phyloP scores from a whole-genome alignment of 331 rosid genomes.

The Erythrophleum ivorense region DNA sequence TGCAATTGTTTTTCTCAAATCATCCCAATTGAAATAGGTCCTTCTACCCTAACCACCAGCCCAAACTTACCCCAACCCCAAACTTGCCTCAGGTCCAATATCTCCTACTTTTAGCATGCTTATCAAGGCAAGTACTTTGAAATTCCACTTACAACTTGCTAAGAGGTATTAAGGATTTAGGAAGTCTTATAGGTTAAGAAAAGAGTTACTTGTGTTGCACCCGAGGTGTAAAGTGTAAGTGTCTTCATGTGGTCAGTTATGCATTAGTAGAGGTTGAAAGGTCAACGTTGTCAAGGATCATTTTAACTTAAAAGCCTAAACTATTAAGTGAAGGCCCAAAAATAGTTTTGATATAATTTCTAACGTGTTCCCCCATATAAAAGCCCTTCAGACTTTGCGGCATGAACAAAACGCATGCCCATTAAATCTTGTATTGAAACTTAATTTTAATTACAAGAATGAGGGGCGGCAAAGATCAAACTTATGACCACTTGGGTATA shows the following conservation, averaged over 20 bases:
- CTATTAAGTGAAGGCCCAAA: neutral
- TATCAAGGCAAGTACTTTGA: neutral
- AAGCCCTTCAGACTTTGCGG: neutral
- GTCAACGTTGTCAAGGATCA: neutral
- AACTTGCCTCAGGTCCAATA: neutral
- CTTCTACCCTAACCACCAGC: neutral
- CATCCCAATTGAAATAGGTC: neutral
- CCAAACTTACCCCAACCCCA: neutral
- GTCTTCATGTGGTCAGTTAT: neutral
- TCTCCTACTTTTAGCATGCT: constrained; percentile 2
- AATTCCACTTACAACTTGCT: neutral
- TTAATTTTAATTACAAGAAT: neutral
- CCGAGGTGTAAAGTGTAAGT: neutral
- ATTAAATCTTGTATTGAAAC: neutral
- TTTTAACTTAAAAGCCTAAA: neutral
- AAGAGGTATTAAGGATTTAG: neutral
- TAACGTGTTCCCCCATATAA: neutral
- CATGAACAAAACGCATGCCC: neutral
- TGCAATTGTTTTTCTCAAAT: neutral
- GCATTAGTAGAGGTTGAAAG: neutral
- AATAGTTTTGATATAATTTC: neutral
- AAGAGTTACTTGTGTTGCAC: neutral
- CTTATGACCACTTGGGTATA: neutral
- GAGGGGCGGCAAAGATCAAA: neutral
- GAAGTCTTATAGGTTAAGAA: neutral